These are phyloP conservation scores for Veloboletus limbatus DNA, from an alignment of 1,284 basidiomycete species.

Conservation along the genomic window DNA sequence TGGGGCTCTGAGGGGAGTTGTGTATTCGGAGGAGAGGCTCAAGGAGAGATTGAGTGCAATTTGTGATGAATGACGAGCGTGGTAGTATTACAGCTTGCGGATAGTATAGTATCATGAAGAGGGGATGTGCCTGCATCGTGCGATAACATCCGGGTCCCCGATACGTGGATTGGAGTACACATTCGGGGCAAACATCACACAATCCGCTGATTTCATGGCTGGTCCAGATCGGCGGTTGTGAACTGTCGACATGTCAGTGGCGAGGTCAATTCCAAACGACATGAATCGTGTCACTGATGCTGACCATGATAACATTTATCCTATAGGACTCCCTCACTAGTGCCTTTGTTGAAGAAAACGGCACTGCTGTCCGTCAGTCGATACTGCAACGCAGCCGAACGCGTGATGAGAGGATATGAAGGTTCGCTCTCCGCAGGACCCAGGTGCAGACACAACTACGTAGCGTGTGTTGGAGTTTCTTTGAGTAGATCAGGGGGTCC, in stretches of 20 bases:
- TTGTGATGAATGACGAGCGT: constrained; percentile 23
- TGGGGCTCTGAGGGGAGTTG: constrained; percentile 34
- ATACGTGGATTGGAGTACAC: background rate
- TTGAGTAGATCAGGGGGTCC: background rate
- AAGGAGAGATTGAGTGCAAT: constrained; percentile 29
- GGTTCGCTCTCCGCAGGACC: constrained; percentile 44
- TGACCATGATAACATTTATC: too few relatives aligned
- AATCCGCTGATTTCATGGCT: too few relatives aligned
- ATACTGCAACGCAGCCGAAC: constrained; percentile 63
- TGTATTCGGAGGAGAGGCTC: constrained; percentile 39
- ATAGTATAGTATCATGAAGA: too few relatives aligned
- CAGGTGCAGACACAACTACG: constrained; percentile 58
- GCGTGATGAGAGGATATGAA: constrained; percentile 42
- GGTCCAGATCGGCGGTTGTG: too few relatives aligned
- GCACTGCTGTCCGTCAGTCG: constrained; percentile 60
- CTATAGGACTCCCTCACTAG: constrained; percentile 58
- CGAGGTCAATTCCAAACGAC: background rate
- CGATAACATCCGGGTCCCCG: too few relatives aligned
- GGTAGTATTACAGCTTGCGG: background rate
- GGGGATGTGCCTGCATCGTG: too few relatives aligned
- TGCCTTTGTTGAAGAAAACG: constrained; percentile 70
- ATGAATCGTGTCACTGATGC: too few relatives aligned
- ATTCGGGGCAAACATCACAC: too few relatives aligned
- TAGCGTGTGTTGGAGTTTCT: background rate
- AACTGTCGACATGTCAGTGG: too few relatives aligned